phyloP scores from a whole-genome alignment of 352 stramenopile genomes.

The Poterioochromonas sp. region DNA sequence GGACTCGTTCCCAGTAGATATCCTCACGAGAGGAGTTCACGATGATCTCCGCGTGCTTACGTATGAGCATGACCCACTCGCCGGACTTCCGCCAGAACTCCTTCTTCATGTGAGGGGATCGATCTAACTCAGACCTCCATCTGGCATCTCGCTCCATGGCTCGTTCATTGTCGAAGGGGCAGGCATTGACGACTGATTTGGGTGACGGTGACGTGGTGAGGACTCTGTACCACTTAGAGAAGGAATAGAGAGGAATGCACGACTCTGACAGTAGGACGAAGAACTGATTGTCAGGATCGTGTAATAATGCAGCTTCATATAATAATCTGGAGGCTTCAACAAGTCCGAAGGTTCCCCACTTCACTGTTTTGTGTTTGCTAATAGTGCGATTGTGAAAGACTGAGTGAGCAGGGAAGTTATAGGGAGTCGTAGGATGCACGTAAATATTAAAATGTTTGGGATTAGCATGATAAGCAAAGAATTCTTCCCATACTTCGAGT shows the following conservation, averaged over 20 bases:
- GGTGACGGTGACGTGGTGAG: neutral
- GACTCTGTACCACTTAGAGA: neutral
- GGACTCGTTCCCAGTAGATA: neutral
- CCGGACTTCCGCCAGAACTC: neutral
- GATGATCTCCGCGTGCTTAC: neutral
- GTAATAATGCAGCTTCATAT: neutral
- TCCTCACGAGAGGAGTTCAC: neutral
- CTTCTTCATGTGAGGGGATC: neutral
- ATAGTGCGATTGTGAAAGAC: neutral
- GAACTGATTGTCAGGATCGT: slow-evolving; percentile 16
- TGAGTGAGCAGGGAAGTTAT: neutral
- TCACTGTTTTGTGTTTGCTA: neutral
- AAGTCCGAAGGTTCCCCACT: neutral
- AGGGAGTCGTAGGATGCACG: neutral
- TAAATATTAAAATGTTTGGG: neutral
- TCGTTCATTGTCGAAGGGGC: neutral
- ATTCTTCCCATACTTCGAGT: neutral
- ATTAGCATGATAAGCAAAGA: neutral
- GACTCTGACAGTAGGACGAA: neutral
- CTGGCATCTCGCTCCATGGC: neutral
- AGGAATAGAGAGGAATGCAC: neutral
- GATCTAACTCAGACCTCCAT: neutral
- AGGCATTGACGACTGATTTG: neutral
- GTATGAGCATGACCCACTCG: neutral
- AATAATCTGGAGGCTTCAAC: neutral